phyloP scores from a whole-genome alignment of 768 basidiomycete genomes.

The Leccinum truebloodii region DNA sequence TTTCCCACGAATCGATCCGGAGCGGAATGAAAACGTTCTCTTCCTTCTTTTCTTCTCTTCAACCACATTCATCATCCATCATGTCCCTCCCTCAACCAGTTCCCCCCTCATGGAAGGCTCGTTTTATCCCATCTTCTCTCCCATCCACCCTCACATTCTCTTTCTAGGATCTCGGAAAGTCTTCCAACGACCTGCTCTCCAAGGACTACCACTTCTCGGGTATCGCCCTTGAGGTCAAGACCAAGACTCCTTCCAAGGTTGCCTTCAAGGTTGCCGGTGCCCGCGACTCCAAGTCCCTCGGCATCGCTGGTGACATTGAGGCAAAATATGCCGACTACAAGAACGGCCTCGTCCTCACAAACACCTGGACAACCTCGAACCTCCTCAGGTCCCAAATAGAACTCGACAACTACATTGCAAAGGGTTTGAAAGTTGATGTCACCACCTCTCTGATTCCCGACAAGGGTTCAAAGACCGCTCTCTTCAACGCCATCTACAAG shows the following conservation, averaged over 20 bases:
- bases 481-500: conserved; percentile 88
- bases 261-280: conserved; percentile 90
- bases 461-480: conserved; percentile 82
- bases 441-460: conserved; percentile 81
- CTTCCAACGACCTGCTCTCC: conserved; percentile 89
- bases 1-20: conserved; percentile 36
- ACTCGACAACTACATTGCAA: conserved; percentile 95
- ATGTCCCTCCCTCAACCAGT: conserved; percentile 96
- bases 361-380: conserved; percentile 96
- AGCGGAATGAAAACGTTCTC: conserved; percentile 10
- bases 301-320: conserved; percentile 91
- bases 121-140: background rate
- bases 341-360: conserved; percentile 92
- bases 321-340: conserved; percentile 89
- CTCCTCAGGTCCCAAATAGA: conserved; percentile 89
- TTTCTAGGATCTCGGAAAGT: conserved; percentile 90
- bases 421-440: conserved; percentile 96
- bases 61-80: conserved; percentile 20
- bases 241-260: conserved; percentile 84
- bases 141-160: background rate
- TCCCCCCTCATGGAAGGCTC: conserved; percentile 95
- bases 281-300: conserved; percentile 70
- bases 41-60: background rate
- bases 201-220: conserved; percentile 89
- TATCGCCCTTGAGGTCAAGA: conserved; percentile 81